Evolutionary conservation across 306 rosid species (phyloP), one percentile per base, ranked within the genome.

Genomic region (Urtica urens): DNA sequence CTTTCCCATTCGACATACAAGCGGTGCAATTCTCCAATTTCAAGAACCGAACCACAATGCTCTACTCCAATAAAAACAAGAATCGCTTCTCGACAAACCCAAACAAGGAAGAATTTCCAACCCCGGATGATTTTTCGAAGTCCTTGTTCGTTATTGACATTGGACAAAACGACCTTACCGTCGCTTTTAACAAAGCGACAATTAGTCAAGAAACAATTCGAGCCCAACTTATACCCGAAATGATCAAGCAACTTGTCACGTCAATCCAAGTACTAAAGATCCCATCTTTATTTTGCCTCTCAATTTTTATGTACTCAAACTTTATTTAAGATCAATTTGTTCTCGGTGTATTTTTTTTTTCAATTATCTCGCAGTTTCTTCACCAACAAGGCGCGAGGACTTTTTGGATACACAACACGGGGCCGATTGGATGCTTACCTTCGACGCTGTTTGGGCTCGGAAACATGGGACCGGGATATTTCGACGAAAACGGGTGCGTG

Each of bases 381-480:
- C 65, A 82, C 39, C 24, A 16, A 2, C 42, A 37, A 56, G 96
- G 94, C 15, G 96, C 61, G 47, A 80, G 94, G 63, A 46, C 72
- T 27, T 77, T 82, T 28, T 87, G 96, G 96, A 75, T 82, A 65
- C 96, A 87, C 46, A 87, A 87, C 72, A 75, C 94, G 10, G 85
- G 87, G 0, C 94, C 94, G 3, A 71, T 87, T 53, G 94, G 94
- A 1, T 87, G 94, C 63, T 30, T 87, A 37, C 69, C 80, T 11
- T 49, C 77, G 46, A 39, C 72, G 8, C 54, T 70, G 19, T 81
- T 57, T 53, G 29, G 57, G 65, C n/a, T 56, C 26, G 38, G 20
- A 6, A 52, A 58, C 14, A 70, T 67, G 5, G 43, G 3, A 34
- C 53, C 68, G 8, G 93, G 67, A 21, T 72, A 19, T 18, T 64